These are phyloP conservation scores for Trichoderma pleuroti DNA, from an alignment of 2,329 filamentous ascomycete species.

Conservation along the genomic window DNA sequence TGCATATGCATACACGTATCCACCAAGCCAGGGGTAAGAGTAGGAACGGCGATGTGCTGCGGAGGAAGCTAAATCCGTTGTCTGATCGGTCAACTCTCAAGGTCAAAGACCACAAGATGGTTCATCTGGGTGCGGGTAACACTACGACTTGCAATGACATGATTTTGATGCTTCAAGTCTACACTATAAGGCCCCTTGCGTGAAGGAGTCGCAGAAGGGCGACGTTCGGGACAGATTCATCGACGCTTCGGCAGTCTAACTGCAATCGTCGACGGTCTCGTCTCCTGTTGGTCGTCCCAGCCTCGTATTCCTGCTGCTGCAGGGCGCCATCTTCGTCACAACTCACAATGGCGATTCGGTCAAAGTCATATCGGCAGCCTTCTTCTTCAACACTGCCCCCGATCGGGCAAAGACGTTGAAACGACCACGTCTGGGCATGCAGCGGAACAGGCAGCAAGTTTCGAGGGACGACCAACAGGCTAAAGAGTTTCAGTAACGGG, in stretches of 20 bases:
- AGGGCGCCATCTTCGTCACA: conserved; percentile 7
- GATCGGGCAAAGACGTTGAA: conserved; percentile 10
- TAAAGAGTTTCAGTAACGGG: background rate
- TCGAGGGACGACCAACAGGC: conserved; percentile 23
- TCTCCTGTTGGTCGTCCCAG: background rate
- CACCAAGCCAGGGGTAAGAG: background rate
- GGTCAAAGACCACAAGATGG: background rate
- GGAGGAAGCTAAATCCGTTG: background rate
- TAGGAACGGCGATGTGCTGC: background rate
- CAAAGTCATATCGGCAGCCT: background rate
- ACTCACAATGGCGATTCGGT: conserved; percentile 1
- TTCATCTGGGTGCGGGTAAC: background rate
- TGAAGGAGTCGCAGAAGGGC: background rate
- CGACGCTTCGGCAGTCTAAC: background rate
- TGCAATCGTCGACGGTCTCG: background rate
- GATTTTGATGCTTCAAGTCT: background rate
- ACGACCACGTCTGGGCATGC: background rate
- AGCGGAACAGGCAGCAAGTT: conserved; percentile 12
- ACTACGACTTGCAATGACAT: background rate
- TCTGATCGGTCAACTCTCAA: conserved; percentile 4
- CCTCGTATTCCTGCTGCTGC: background rate
- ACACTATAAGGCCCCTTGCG: background rate
- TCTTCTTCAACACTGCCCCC: background rate
- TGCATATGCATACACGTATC: background rate
- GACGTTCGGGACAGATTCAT: background rate